Base-by-base conservation (phyloP, 768 basidiomycete species). In the Inosperma sp. region DNA sequence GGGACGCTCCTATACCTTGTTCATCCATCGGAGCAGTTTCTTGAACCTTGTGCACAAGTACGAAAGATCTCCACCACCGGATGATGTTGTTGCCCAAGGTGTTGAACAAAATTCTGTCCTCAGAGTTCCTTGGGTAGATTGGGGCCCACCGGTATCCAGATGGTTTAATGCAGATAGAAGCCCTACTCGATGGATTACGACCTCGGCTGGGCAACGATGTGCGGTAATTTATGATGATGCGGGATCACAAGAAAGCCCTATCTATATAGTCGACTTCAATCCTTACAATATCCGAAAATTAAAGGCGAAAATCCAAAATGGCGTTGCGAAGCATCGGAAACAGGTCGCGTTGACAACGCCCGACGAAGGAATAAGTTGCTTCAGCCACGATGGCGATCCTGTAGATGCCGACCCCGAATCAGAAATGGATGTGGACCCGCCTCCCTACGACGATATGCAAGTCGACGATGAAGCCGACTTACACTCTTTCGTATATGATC, bases 181-280 rank as follows among this genome's bases (percentile, higher is more conserved):
- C 21, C 55, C 65, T 3, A 69, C 62, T 5, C 54, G 65, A 13
- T 72, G 72, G 72, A 69, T 71, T 26, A 72, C 69, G 25, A 72
- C 67, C 1, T 65, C 65, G 14, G 59, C 61, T 26, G 69, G 69
- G 1, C 66, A 70, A 53, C 55, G 71, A n/a, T 67, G 61, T 35
- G 65, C 62, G 6, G 41, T 62, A 8, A 55, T 63, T 9, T 27
- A 42, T 14, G 35, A 49, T n/a, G 48, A 57, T 12, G 52, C 22
- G 19, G 17, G 37, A 4, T 45, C 12, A 14, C 31, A 43, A 2
- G 46, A 37, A n/a, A 40, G 52, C 9, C 53, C 49, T 3, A 43
- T 65, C 9, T 49, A 55, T 4, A 40, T 66, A 19, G 42, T 65
- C 12, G 66, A 70, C 55, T 70, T 70, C 54, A 70, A 68, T 42